A percentile compares a stretch with the other conserved stretches of the same genome.
Evolutionary conservation across 176 grass and related monocot genomes (phyloP).

Genomic region (Otatea glauca): DNA sequence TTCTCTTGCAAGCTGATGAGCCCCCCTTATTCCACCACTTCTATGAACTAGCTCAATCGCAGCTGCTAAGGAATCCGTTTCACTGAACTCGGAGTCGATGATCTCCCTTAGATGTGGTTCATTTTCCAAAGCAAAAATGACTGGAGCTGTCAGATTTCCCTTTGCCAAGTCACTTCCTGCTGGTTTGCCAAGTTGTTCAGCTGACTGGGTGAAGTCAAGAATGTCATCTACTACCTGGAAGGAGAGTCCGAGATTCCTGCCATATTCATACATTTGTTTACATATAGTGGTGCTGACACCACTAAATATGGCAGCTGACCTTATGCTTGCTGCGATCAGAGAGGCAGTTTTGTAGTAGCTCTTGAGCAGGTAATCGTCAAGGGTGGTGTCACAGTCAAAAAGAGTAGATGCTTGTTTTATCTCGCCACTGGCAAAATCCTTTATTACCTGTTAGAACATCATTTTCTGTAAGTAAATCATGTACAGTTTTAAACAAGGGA

Average conservation of each 20-base stretch:
- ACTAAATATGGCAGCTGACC: constrained; percentile 84
- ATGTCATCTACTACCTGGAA: constrained; percentile 98
- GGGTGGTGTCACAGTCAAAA: constrained; percentile 73
- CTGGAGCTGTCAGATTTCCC: constrained; percentile 71
- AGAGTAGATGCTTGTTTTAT: constrained; percentile 90
- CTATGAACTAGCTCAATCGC: constrained; percentile 71
- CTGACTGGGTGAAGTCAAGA: constrained; percentile 91
- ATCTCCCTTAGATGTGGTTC: constrained; percentile 69
- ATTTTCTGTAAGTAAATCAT: no score
- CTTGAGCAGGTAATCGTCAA: constrained; percentile 93
- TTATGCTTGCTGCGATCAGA: constrained; percentile 83
- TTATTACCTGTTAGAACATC: no score
- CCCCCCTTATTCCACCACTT: constrained; percentile 64
- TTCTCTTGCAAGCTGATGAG: constrained; percentile 77
- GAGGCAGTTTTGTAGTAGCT: constrained; percentile 87
- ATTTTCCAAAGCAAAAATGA: constrained; percentile 75
- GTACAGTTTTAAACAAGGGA: constrained; percentile 18
- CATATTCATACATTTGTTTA: constrained; percentile 86
- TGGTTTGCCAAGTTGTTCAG: constrained; percentile 88
- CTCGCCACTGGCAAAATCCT: constrained; percentile 40
- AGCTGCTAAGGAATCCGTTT: constrained; percentile 58
- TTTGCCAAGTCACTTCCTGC: constrained; percentile 73
- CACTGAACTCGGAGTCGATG: constrained; percentile 78
- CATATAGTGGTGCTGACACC: constrained; percentile 50
- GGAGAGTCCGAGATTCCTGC: constrained; percentile 82